A percentile compares a stretch with the other conserved stretches of the same genome.
phyloP scores from a whole-genome alignment of 805 yeast species.

The Candida caryicola region DNA sequence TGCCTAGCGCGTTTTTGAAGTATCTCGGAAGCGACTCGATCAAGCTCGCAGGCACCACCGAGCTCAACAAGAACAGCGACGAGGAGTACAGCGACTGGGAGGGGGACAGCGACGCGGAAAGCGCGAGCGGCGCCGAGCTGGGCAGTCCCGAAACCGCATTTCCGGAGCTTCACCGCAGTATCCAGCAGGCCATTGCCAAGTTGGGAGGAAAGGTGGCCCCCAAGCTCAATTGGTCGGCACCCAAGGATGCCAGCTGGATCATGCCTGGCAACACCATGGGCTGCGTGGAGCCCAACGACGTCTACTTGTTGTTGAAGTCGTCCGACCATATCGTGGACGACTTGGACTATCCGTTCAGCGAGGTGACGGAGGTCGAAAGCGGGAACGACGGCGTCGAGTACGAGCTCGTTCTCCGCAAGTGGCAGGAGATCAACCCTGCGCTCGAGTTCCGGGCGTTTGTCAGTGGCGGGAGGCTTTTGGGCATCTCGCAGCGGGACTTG shows the following conservation, averaged over 20 bases:
- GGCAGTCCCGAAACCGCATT: constrained; percentile 42
- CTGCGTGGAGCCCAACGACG: constrained; percentile 69
- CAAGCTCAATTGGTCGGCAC: constrained; percentile 95
- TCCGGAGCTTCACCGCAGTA: constrained; percentile 54
- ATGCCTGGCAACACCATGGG: constrained; percentile 70
- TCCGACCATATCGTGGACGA: constrained; percentile 89
- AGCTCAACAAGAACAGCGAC: constrained; percentile 41
- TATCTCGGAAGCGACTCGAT: constrained; percentile 62
- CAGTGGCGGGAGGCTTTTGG: constrained; percentile 58
- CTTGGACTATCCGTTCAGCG: constrained; percentile 67
- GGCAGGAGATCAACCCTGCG: constrained; percentile 85
- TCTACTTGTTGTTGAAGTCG: constrained; percentile 77
- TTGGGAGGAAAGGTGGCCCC: constrained; percentile 69
- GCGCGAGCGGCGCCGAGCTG: constrained; percentile 13
- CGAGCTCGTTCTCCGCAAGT: constrained; percentile 76
- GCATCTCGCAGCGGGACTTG: constrained; percentile 80
- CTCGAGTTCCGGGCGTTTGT: constrained; percentile 89
- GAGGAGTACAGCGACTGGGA: constrained; percentile 79
- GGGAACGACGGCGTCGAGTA: constrained; percentile 28
- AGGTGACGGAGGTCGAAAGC: constrained; percentile 23
- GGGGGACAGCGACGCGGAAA: constrained; percentile 31
- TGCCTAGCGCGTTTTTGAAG: constrained; percentile 33
- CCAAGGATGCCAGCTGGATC: constrained; percentile 94
- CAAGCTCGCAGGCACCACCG: constrained; percentile 50
- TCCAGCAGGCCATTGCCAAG: constrained; percentile 45